Evolutionary conservation across 179 eudicot species (phyloP).

Genomic region (Patellifolia procumbens): DNA sequence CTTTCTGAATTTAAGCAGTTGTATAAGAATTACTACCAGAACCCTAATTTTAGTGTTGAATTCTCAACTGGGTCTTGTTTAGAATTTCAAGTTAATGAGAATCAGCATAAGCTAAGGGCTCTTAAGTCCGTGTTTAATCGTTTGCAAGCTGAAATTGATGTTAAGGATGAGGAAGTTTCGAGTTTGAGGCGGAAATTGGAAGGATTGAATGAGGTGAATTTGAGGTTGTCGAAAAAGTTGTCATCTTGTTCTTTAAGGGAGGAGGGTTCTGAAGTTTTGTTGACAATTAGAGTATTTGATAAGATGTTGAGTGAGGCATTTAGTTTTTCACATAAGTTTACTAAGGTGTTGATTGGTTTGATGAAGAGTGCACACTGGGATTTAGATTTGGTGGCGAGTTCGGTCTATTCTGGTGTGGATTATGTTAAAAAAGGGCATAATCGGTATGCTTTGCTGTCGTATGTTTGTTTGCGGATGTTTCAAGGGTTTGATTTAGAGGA

Average conservation of each 20-base stretch:
- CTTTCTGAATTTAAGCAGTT: slow-evolving; percentile 60
- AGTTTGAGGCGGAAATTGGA: slow-evolving; percentile 48
- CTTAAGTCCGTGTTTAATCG: slow-evolving; percentile 74
- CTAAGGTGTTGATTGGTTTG: slow-evolving; percentile 64
- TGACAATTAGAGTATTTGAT: slow-evolving; percentile 73
- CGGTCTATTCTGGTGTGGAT: slow-evolving; percentile 53
- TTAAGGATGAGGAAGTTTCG: slow-evolving; percentile 61
- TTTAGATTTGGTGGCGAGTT: slow-evolving; percentile 73
- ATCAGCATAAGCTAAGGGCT: slow-evolving; percentile 89
- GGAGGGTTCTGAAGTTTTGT: slow-evolving; percentile 43
- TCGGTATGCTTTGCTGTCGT: slow-evolving; percentile 70
- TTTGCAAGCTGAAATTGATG: slow-evolving; percentile 71
- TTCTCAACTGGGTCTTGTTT: slow-evolving; percentile 66
- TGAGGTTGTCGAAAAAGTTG: slow-evolving; percentile 44
- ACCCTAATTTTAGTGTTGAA: slow-evolving; percentile 45
- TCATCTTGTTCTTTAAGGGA: slow-evolving; percentile 22
- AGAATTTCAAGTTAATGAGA: slow-evolving; percentile 92
- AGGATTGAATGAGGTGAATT: slow-evolving; percentile 42
- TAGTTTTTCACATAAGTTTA: slow-evolving; percentile 47
- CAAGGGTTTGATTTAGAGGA: slow-evolving; percentile 60
- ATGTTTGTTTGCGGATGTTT: slow-evolving; percentile 73
- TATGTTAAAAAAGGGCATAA: slow-evolving; percentile 69
- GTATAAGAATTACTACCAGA: slow-evolving; percentile 45
- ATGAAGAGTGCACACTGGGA: slow-evolving; percentile 85
- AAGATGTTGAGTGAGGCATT: slow-evolving; percentile 59